Percentiles rank a stretch among this genome's conserved stretches.
Conservation (phyloP, 164 flowering plant species). For the Dillenia turbinata region DNA sequence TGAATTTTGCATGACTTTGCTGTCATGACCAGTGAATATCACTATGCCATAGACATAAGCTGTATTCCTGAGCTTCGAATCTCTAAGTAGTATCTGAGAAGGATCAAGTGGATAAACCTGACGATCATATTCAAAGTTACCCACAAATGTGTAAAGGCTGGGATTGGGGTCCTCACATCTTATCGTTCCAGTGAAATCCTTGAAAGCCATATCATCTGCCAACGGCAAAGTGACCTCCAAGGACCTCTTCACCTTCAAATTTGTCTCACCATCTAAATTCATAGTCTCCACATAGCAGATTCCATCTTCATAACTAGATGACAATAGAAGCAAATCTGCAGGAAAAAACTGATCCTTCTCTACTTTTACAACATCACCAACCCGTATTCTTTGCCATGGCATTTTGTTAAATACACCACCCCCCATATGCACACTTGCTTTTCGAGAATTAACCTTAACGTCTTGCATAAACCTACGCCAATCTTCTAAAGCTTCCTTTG, state of each 20-base stretch:
- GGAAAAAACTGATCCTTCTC: constrained; percentile 89
- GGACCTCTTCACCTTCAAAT: constrained; percentile 76
- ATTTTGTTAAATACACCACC: constrained; percentile 52
- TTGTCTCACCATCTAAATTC: constrained; percentile 96
- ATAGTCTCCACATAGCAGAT: constrained; percentile 94
- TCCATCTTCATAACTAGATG: constrained; percentile 87
- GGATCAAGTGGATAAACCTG: constrained; percentile 72
- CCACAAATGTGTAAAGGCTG: constrained; percentile 78
- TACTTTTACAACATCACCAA: constrained; percentile 85
- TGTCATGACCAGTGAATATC: constrained; percentile 82
- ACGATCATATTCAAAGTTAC: constrained; percentile 68
- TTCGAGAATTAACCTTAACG: constrained; percentile 69
- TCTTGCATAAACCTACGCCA: constrained; percentile 92
- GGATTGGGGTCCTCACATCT: constrained; percentile 90
- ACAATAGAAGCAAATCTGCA: constrained; percentile 72
- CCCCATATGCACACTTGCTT: constrained; percentile 52
- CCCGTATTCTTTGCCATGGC: constrained; percentile 66
- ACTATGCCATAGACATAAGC: constrained; percentile 70
- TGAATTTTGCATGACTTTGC: constrained; percentile 88
- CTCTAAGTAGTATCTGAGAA: constrained; percentile 77
- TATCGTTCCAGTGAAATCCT: constrained; percentile 54
- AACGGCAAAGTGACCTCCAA: constrained; percentile 60
- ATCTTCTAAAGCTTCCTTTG: constrained; percentile 91
- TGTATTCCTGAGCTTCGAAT: constrained; percentile 88
- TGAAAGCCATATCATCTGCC: constrained; percentile 54